A percentile compares a stretch with the other conserved stretches of the same genome.
Evolutionary conservation across 208 protist genomes (phyloP).

Genomic region (Naegleria fowleri): DNA sequence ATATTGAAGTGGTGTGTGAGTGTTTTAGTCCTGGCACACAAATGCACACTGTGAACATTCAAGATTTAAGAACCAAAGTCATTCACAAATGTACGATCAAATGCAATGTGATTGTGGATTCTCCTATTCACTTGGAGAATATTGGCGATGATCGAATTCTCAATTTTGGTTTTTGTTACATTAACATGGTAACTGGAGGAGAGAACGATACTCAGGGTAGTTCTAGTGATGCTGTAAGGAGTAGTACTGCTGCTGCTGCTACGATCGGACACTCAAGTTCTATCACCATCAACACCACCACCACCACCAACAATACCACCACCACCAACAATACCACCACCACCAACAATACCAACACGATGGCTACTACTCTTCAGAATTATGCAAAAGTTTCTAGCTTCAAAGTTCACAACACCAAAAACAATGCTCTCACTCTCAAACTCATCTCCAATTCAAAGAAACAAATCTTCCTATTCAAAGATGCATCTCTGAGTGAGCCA

Average conservation of each 20-base stretch:
- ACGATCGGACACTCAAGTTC: too few relatives aligned
- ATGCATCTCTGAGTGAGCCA: neutral
- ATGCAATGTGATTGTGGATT: neutral
- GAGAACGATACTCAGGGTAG: too few relatives aligned
- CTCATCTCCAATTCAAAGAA: neutral
- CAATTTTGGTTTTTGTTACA: slow-evolving; percentile 3
- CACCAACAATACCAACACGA: too few relatives aligned
- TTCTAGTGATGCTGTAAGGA: too few relatives aligned
- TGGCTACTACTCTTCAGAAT: neutral
- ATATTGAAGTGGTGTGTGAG: neutral
- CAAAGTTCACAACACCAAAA: neutral
- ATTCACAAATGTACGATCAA: slow-evolving; percentile 1
- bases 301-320: too few relatives aligned
- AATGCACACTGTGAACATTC: neutral
- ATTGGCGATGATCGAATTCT: neutral
- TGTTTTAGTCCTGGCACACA: neutral
- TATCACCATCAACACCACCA: neutral
- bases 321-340: too few relatives aligned
- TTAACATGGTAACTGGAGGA: too few relatives aligned
- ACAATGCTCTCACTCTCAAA: neutral
- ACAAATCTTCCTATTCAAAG: neutral
- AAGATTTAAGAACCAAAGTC: neutral
- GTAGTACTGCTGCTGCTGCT: too few relatives aligned
- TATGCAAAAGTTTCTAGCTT: neutral
- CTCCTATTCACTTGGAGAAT: neutral